Conservation (phyloP, 495 filamentous ascomycete species). For the Neurospora sp. region DNA sequence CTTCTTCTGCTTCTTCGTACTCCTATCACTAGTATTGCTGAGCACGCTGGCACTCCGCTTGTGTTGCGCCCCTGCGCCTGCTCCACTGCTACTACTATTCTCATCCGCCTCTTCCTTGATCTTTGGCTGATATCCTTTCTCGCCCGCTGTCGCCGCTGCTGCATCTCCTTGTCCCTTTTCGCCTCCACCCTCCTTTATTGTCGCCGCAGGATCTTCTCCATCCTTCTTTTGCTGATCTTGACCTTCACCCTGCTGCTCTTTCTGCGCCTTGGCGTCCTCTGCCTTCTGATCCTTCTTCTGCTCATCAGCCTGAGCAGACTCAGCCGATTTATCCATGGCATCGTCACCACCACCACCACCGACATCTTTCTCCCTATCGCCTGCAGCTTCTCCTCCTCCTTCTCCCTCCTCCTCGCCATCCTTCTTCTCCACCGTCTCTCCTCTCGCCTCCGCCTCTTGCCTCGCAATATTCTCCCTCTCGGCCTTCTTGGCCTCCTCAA, state of each 20-base stretch:
- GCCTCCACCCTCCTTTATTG: slow-evolving; percentile 1
- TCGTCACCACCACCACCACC: neutral
- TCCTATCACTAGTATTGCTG: slow-evolving; percentile 59
- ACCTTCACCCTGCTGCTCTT: neutral
- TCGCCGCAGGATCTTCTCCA: neutral
- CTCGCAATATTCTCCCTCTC: slow-evolving; percentile 43
- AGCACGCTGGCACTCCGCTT: slow-evolving; percentile 73
- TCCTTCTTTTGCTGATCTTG: neutral
- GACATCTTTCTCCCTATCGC: neutral
- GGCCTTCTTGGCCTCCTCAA: slow-evolving; percentile 55
- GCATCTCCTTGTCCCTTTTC: neutral
- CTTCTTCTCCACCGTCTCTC: slow-evolving; percentile 4
- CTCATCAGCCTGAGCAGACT: slow-evolving; percentile 7
- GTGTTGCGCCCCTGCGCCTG: slow-evolving; percentile 12
- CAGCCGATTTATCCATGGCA: neutral
- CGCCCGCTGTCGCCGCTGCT: neutral
- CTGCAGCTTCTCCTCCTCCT: neutral
- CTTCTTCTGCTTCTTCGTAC: slow-evolving; percentile 60
- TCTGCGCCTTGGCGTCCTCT: neutral
- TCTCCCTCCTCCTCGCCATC: neutral
- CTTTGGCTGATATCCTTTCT: slow-evolving; percentile 4
- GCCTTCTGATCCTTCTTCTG: slow-evolving; percentile 3
- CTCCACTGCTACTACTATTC: neutral
- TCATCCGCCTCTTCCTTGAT: slow-evolving; percentile 11
- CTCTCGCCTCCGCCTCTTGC: slow-evolving; percentile 11